Evolutionary conservation across 805 yeast species (phyloP), one percentile per base, ranked within the genome.

Genomic region (Yarrowia deformans): DNA sequence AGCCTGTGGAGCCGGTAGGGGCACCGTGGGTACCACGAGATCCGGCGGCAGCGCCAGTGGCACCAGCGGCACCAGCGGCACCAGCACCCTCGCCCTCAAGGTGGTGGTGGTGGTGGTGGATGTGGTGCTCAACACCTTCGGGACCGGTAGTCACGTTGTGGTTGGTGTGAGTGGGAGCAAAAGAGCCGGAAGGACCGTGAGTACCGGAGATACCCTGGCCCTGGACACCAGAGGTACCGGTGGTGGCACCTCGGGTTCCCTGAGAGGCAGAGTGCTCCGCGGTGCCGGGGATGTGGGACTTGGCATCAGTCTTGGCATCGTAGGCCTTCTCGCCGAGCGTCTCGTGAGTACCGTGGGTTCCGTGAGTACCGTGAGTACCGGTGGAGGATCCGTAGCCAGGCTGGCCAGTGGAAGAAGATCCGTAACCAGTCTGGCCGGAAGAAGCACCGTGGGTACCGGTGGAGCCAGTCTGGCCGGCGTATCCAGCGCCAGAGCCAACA

Each of bases 21-120:
- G 42, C n/a, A 18, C 58, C 58, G 58, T 48, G 52, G 18, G 52
- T 48, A 23, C 52, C 52, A 18, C 29, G 48, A 14, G 39, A 34
- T 8, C 64, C 64, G 32, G 64, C 12, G 35, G 69, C 42, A 8
- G 69, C 69, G 8, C 42, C 63, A 29, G 63, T 39, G 42, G 48
- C 43, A 32, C 42, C 66, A 4, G 35, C 39, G 42, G 49, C 34
- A 14, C 52, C 70, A 32, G 64, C n/a, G n/a, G n/a, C 39, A 19
- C 42, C 54, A 23, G 69, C 56, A 13, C 14, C 55, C 32, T 10
- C 54, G 14, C 50, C 70, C 46, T 45, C 40, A 12, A 40, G 29
- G 34, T 56, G 63, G 50, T 63, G 55, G 49, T 40, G 56, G 69
- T 68, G 69, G 48, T 67, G 52, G 43, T 56, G 56, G 32, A 46